These are phyloP conservation scores for Aspergillus indologenus DNA, from an alignment of 495 filamentous ascomycete genomes.

Conservation along the genomic window DNA sequence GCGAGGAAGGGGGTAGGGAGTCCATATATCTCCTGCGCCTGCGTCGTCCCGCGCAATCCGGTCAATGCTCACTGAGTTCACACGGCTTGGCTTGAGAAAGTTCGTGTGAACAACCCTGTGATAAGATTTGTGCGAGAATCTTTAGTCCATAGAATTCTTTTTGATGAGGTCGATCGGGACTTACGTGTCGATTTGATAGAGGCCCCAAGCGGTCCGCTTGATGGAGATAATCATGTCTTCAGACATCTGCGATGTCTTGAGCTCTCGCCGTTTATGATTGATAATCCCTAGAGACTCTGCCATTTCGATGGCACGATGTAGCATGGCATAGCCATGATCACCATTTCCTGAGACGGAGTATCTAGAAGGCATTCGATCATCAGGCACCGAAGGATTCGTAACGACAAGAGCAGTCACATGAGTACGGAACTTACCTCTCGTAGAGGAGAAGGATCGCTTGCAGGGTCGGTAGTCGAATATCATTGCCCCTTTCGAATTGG, in stretches of 20 bases:
- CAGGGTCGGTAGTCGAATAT: slow-evolving; percentile 24
- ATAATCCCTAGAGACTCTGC: slow-evolving; percentile 28
- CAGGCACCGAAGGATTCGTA: neutral
- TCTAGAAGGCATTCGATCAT: slow-evolving; percentile 10
- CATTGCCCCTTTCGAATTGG: slow-evolving; percentile 19
- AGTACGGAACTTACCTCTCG: slow-evolving; percentile 23
- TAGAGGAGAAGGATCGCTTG: slow-evolving; percentile 33
- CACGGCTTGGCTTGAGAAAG: slow-evolving; percentile 29
- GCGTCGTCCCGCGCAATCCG: slow-evolving; percentile 18
- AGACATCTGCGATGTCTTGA: slow-evolving; percentile 17
- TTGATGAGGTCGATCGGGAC: neutral
- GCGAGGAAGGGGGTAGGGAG: slow-evolving; percentile 24
- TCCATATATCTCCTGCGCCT: slow-evolving; percentile 16
- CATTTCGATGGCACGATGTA: slow-evolving; percentile 30
- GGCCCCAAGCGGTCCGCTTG: slow-evolving; percentile 31
- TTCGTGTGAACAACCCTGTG: slow-evolving; percentile 33
- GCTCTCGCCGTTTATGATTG: slow-evolving; percentile 11
- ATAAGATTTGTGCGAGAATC: neutral
- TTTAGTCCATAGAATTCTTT: neutral
- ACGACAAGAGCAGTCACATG: neutral
- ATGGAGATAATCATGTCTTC: slow-evolving; percentile 26
- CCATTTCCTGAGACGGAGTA: slow-evolving; percentile 31
- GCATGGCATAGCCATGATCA: slow-evolving; percentile 30
- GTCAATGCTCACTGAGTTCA: slow-evolving; percentile 21
- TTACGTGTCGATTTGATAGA: slow-evolving; percentile 36